A percentile compares a stretch with the other conserved stretches of the same genome.
Evolutionary conservation across 495 filamentous ascomycete genomes (phyloP).

Genomic region (Elasticomyces elasticus): DNA sequence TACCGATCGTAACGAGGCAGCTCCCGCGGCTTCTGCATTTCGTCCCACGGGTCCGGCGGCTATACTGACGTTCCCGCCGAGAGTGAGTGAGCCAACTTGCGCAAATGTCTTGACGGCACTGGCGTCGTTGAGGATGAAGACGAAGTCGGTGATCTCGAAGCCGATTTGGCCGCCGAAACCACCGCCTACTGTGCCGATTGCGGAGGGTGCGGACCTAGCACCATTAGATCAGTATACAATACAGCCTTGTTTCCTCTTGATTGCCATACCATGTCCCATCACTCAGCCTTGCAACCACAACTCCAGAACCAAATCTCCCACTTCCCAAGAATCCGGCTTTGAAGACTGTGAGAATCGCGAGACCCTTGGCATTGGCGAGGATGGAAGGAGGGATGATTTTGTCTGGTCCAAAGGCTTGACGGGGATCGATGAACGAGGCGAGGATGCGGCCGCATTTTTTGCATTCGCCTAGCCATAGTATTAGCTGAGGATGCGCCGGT

Average conservation of each 20-base stretch:
- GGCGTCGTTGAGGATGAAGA: slow-evolving; percentile 94
- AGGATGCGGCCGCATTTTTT: slow-evolving; percentile 66
- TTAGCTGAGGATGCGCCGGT: not conserved
- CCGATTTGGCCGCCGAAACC: slow-evolving; percentile 96
- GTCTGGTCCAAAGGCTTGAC: slow-evolving; percentile 89
- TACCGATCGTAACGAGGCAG: slow-evolving; percentile 79
- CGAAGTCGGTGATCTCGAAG: slow-evolving; percentile 95
- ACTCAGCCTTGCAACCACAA: slow-evolving; percentile 85
- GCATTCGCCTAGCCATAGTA: slow-evolving; percentile 29
- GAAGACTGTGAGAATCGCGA: slow-evolving; percentile 87
- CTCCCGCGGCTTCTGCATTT: slow-evolving; percentile 93
- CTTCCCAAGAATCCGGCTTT: slow-evolving; percentile 95
- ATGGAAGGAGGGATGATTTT: slow-evolving; percentile 93
- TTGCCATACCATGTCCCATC: slow-evolving; percentile 64
- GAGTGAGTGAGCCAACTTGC: slow-evolving; percentile 77
- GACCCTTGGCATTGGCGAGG: slow-evolving; percentile 87
- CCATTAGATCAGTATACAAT: not conserved
- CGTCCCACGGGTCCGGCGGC: slow-evolving; percentile 88
- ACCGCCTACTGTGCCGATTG: slow-evolving; percentile 80
- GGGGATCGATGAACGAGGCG: slow-evolving; percentile 86
- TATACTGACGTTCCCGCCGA: slow-evolving; percentile 93
- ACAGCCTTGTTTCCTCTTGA: not conserved
- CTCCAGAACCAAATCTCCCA: slow-evolving; percentile 80
- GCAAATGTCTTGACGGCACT: slow-evolving; percentile 90
- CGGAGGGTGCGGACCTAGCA: slow-evolving; percentile 65